A percentile compares a stretch with the other conserved stretches of the same genome.
phyloP scores from a whole-genome alignment of 2,329 filamentous ascomycete genomes.

The Xylaria sp. region DNA sequence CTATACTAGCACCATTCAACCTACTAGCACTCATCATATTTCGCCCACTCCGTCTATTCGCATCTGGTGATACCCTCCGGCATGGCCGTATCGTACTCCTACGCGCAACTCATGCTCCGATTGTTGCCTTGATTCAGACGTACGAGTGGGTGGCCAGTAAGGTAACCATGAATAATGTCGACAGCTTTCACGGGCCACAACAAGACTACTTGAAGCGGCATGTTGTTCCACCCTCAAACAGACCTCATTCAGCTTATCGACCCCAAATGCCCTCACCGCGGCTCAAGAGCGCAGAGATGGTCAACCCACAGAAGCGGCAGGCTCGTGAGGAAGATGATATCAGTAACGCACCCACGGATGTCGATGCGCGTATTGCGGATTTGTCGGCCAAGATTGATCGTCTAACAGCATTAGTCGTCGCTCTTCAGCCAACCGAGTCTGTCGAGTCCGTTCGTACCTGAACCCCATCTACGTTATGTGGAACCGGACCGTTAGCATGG shows the following conservation, averaged over 20 bases:
- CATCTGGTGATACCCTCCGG: slow-evolving; percentile 71
- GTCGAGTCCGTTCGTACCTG: slow-evolving; percentile 39
- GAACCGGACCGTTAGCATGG: not conserved
- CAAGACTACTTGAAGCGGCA: slow-evolving; percentile 41
- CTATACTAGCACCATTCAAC: slow-evolving; percentile 68
- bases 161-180: slow-evolving; percentile 55
- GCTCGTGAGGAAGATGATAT: slow-evolving; percentile 49
- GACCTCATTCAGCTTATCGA: slow-evolving; percentile 42
- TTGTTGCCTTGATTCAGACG: slow-evolving; percentile 74
- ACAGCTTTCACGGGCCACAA: slow-evolving; percentile 60
- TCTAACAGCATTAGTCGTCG: slow-evolving; percentile 62
- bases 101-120: slow-evolving; percentile 71
- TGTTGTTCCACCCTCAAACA: slow-evolving; percentile 38
- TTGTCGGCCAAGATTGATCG: slow-evolving; percentile 67
- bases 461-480: not conserved
- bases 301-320: slow-evolving; percentile 38
- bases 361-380: slow-evolving; percentile 65
- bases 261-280: slow-evolving; percentile 41
- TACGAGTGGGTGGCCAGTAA: slow-evolving; percentile 67
- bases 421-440: slow-evolving; percentile 54
- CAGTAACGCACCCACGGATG: slow-evolving; percentile 51
- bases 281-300: slow-evolving; percentile 39
- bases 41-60: slow-evolving; percentile 75
- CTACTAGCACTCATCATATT: slow-evolving; percentile 77
- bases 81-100: slow-evolving; percentile 69